Evolutionary conservation across 106 monocot genomes (phyloP).

Genomic region (Acanthochlamys bracteata): DNA sequence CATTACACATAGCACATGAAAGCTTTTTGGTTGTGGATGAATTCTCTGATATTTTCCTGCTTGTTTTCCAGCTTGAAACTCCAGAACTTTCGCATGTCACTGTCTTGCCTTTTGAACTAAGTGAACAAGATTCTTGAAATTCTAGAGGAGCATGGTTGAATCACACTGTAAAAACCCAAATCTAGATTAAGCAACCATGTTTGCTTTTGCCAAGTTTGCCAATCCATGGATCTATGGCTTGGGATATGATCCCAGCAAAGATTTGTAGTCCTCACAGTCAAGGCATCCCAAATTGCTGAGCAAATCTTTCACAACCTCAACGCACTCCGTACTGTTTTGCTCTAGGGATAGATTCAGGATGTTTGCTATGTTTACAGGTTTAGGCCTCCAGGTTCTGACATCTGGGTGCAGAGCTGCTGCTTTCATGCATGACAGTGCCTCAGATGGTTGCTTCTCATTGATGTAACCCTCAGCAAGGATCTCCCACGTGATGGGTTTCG

Average conservation of each 20-base stretch:
- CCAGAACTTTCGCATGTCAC: background rate
- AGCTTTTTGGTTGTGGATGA: background rate
- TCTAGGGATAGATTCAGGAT: conserved; percentile 44
- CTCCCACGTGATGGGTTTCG: conserved; percentile 72
- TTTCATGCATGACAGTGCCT: conserved; percentile 53
- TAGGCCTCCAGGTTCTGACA: conserved; percentile 56
- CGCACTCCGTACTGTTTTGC: conserved; percentile 19
- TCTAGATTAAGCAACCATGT: no score
- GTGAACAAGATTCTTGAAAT: background rate
- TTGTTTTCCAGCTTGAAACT: background rate
- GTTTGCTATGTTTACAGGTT: conserved; percentile 33
- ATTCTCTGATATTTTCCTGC: background rate
- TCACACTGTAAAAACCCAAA: no score
- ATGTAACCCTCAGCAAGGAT: conserved; percentile 61
- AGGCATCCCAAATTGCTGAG: conserved; percentile 38
- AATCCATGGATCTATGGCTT: background rate
- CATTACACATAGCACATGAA: background rate
- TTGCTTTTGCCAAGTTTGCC: background rate
- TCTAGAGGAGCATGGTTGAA: no score
- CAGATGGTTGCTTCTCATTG: conserved; percentile 27
- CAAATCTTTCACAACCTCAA: conserved; percentile 27
- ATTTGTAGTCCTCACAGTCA: conserved; percentile 49
- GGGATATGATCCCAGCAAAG: conserved; percentile 22
- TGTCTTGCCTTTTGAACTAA: background rate
- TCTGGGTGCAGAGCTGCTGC: conserved; percentile 34